Base-by-base conservation (phyloP, 441 rosid genomes). In the Biscutella laevigata region DNA sequence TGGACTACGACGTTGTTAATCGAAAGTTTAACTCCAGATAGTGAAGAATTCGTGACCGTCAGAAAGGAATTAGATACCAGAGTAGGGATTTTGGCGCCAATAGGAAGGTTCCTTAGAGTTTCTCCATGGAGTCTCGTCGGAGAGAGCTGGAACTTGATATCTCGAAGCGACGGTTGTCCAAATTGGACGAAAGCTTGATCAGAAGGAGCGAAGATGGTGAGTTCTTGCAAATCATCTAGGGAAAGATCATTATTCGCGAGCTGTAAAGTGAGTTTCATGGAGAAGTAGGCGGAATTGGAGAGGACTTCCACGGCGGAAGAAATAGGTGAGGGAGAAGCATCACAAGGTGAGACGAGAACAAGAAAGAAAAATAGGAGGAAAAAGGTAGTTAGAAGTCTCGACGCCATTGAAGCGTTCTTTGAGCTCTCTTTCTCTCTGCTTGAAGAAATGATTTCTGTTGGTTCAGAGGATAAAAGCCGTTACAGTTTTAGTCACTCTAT, bases 201-300 rank as follows among this genome's bases (percentile, higher is more conserved):
- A 3, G 67, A 54, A 15, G 77, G 74, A 7, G 73, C 61, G 55
- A 75, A 75, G 5, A 75, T 46, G 51, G 77, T 75, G 36, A 63
- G 44, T 4, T 37, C 54, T 9, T 62, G 28, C 26, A 63, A 72
- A 2, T 71, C 71, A 0, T 58, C 59, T 16, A 75, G 74, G 28
- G 26, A 12, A 1, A 75, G 73, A 15, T 55, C 47, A 16, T 44
- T 35, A 15, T 17, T 29, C 8, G 62, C 64, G 41, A 72, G 34
- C 47, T 57, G 40, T 6, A 75, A 73, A 28, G 75, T 72, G 30
- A 69, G 71, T 42, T 66, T 71, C 77, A 75, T 72, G 38, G 77
- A 75, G 36, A 75, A 67, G 43, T 59, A 69, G 44, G 73, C 73
- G 20, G 80, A 62, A 46, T 65, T 42, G 15, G 71, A 53, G 54